Conservation (phyloP, 2,329 filamentous ascomycete genomes). For the Spiromastix sp. region DNA sequence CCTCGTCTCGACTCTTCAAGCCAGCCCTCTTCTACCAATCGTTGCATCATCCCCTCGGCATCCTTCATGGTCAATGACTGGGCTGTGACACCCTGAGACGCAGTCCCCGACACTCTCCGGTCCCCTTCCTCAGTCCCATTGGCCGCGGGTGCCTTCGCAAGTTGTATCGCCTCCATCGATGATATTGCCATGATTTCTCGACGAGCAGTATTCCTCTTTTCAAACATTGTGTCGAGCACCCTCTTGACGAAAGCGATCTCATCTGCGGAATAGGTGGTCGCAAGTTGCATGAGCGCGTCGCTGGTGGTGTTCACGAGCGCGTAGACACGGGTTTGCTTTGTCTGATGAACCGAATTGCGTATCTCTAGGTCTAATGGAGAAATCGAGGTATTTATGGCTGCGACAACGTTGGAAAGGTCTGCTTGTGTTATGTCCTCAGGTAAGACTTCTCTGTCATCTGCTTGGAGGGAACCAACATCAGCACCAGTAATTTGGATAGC, state of each 20-base stretch:
- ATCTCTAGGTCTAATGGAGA: conserved; percentile 83
- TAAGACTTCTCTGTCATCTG: conserved; percentile 39
- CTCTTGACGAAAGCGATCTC: conserved; percentile 87
- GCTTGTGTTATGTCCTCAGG: conserved; percentile 57
- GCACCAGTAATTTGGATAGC: conserved; percentile 3
- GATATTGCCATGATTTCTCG: conserved; percentile 77
- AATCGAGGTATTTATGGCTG: conserved; percentile 59
- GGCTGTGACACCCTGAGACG: conserved; percentile 24
- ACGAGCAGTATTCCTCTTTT: conserved; percentile 68
- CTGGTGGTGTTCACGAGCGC: conserved; percentile 81
- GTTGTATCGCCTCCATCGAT: conserved; percentile 65
- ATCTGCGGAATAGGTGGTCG: conserved; percentile 68
- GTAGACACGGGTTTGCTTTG: conserved; percentile 53
- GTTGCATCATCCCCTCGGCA: conserved; percentile 60
- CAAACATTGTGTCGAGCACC: conserved; percentile 83
- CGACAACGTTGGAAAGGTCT: conserved; percentile 59
- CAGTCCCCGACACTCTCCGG: conserved; percentile 28
- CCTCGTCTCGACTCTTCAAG: conserved; percentile 61
- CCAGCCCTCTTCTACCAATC: conserved; percentile 72
- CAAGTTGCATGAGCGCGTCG: conserved; percentile 76
- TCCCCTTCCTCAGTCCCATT: conserved; percentile 21
- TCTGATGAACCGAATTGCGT: conserved; percentile 61
- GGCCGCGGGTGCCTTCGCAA: conserved; percentile 40
- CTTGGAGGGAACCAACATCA: conserved; percentile 5
- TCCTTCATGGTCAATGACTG: conserved; percentile 62